A percentile compares a stretch with the other conserved stretches of the same genome.
Conservation (phyloP, 805 yeast genomes). For the Starmerella roubikii region DNA sequence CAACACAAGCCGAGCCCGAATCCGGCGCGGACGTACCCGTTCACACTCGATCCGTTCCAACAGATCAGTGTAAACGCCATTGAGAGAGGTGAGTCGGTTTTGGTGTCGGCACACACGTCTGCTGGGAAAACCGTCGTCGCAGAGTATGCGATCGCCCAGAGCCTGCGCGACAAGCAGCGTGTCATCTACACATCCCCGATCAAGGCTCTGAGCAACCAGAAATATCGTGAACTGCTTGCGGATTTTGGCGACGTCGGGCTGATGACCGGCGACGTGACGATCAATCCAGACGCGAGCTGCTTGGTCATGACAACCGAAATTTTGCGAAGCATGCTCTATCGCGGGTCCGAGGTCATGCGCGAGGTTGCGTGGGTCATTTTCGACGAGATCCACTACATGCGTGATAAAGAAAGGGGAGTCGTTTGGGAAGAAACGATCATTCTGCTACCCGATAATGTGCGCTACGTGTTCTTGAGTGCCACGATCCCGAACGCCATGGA, state of each 20-base stretch:
- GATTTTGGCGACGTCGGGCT: constrained; percentile 95
- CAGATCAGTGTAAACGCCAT: constrained; percentile 93
- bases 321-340: constrained; percentile 86
- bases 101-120: constrained; percentile 95
- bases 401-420: constrained; percentile 96
- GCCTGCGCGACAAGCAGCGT: constrained; percentile 79
- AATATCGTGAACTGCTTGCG: constrained; percentile 79
- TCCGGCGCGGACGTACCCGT: constrained; percentile 80
- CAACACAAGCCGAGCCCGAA: constrained; percentile 62
- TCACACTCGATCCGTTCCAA: constrained; percentile 91
- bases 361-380: constrained; percentile 98
- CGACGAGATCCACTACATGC: constrained; percentile 97
- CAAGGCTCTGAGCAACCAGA: constrained; percentile 88
- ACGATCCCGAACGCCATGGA: constrained; percentile 97
- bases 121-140: constrained; percentile 98
- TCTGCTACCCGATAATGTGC: constrained; percentile 88
- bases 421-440: constrained; percentile 99
- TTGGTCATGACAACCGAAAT: constrained; percentile 98
- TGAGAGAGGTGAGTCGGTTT: constrained; percentile 83
- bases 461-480: constrained; percentile 84
- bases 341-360: constrained; percentile 96
- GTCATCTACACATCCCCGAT: constrained; percentile 93
- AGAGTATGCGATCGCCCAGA: constrained; percentile 92
- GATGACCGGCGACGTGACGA: constrained; percentile 98
- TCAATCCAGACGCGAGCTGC: constrained; percentile 96